A percentile compares a stretch with the other conserved stretches of the same genome.
These are phyloP conservation scores for Metschnikowia aberdeeniae DNA, from an alignment of 805 yeast genomes.

Conservation along the genomic window DNA sequence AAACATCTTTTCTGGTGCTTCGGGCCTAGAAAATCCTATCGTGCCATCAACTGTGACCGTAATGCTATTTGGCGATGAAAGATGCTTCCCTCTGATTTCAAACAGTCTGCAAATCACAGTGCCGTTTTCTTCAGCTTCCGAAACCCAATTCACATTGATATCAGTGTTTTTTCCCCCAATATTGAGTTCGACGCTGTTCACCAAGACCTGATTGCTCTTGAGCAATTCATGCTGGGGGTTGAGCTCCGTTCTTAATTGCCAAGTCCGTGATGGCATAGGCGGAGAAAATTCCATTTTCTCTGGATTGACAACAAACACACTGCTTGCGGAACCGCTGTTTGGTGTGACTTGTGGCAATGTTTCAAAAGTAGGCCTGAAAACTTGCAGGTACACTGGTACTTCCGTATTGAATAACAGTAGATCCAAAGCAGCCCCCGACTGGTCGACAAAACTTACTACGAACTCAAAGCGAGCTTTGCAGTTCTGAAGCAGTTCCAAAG, in stretches of 20 bases:
- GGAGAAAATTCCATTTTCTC: slow-evolving; percentile 16
- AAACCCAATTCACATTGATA: slow-evolving; percentile 19
- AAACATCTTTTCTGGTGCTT: slow-evolving; percentile 19
- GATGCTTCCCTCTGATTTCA: slow-evolving; percentile 35
- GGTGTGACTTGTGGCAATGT: slow-evolving; percentile 27
- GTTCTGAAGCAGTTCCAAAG: slow-evolving; percentile 5
- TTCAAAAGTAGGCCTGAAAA: slow-evolving; percentile 21
- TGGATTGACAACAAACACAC: slow-evolving; percentile 28
- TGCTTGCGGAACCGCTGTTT: slow-evolving; percentile 29
- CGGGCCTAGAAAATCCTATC: slow-evolving; percentile 9
- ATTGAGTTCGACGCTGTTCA: slow-evolving; percentile 16
- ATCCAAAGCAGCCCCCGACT: slow-evolving; percentile 16
- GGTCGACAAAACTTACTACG: slow-evolving; percentile 22
- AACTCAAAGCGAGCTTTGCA: slow-evolving; percentile 20
- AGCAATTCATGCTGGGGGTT: slow-evolving; percentile 5
- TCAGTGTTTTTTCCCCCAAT: slow-evolving; percentile 27
- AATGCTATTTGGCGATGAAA: slow-evolving; percentile 36
- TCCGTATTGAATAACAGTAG: slow-evolving; percentile 22
- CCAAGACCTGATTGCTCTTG: slow-evolving; percentile 13
- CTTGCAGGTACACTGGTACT: slow-evolving; percentile 23
- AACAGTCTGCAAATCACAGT: slow-evolving; percentile 19
- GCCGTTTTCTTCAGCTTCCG: background rate
- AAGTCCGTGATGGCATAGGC: slow-evolving; percentile 31
- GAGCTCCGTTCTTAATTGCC: slow-evolving; percentile 23
- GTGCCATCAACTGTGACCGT: slow-evolving; percentile 13